phyloP scores from a whole-genome alignment of 768 basidiomycete genomes.

The Suillus sp. region DNA sequence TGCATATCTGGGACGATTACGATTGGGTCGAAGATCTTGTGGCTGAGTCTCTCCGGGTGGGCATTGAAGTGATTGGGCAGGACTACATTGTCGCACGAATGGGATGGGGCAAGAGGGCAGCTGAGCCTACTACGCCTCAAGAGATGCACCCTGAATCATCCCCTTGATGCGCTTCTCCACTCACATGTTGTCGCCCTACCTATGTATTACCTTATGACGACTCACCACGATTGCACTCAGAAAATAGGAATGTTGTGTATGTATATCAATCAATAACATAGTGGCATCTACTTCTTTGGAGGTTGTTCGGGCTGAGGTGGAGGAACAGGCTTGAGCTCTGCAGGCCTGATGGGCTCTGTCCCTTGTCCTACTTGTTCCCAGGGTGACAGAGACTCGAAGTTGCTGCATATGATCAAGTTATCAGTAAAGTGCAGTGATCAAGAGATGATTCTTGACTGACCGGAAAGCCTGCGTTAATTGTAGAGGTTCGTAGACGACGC shows the following conservation, averaged over 20 bases:
- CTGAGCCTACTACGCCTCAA: not conserved
- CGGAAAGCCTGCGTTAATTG: conserved; percentile 98
- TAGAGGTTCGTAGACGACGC: conserved; percentile 95
- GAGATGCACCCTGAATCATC: conserved; percentile 11
- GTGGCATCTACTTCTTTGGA: conserved; percentile 67
- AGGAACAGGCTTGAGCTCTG: conserved; percentile 74
- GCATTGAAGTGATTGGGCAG: conserved; percentile 89
- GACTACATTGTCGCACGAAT: conserved; percentile 86
- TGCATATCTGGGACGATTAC: conserved; percentile 87
- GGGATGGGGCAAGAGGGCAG: conserved; percentile 64
- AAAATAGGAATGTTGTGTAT: conserved; percentile 8
- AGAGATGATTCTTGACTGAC: conserved; percentile 42
- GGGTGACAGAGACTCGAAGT: conserved; percentile 90
- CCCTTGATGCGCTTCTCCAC: conserved; percentile 5
- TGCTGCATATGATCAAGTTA: conserved; percentile 47
- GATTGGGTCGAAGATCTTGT: conserved; percentile 97
- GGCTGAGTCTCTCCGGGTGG: conserved; percentile 82
- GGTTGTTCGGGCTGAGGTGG: conserved; percentile 74
- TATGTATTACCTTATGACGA: not conserved
- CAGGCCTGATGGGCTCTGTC: conserved; percentile 56
- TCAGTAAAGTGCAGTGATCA: conserved; percentile 7
- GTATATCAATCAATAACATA: conserved; percentile 5
- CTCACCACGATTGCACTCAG: not conserved
- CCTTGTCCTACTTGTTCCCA: conserved; percentile 94
- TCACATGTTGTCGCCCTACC: not conserved